Conservation (phyloP, 306 rosid genomes). For the Cyclanthera cordifolia region DNA sequence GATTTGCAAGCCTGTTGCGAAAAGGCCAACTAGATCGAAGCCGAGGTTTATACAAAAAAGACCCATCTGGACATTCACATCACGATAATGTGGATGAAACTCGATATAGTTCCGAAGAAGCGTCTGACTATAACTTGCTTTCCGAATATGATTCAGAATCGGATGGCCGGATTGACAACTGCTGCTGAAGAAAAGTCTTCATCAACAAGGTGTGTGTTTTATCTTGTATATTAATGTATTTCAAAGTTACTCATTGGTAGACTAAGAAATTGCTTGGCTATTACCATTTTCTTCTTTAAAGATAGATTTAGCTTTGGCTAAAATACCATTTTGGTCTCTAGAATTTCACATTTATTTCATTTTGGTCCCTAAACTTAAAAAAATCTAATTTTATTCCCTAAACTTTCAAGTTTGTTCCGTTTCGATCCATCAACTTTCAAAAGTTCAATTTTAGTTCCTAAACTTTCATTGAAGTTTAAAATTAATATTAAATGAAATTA, state of each 20-base stretch:
- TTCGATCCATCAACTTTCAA: too few species aligned
- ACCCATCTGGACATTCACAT: conserved; percentile 8
- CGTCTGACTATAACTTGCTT: conserved; percentile 13
- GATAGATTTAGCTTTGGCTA: too few species aligned
- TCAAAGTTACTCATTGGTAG: background rate
- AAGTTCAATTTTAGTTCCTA: too few species aligned
- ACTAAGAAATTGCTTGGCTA: too few species aligned
- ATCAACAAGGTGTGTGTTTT: background rate
- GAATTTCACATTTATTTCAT: too few species aligned
- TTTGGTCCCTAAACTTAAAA: too few species aligned
- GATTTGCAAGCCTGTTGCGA: conserved; percentile 30
- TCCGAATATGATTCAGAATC: conserved; percentile 30
- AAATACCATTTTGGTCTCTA: too few species aligned
- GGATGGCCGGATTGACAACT: conserved; percentile 15
- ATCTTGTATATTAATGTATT: background rate
- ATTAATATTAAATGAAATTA: too few species aligned
- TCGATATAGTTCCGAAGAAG: conserved; percentile 22
- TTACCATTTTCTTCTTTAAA: too few species aligned
- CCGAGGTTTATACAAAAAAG: conserved; percentile 43
- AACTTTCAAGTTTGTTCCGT: too few species aligned
- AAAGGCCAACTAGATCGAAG: conserved; percentile 59
- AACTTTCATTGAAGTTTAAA: too few species aligned
- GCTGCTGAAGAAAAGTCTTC: background rate
- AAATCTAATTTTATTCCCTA: too few species aligned
- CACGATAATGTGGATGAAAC: background rate